A percentile compares a stretch with the other conserved stretches of the same genome.
phyloP scores from a whole-genome alignment of 2,329 filamentous ascomycete genomes.

The Neodidymelliopsis sp. region DNA sequence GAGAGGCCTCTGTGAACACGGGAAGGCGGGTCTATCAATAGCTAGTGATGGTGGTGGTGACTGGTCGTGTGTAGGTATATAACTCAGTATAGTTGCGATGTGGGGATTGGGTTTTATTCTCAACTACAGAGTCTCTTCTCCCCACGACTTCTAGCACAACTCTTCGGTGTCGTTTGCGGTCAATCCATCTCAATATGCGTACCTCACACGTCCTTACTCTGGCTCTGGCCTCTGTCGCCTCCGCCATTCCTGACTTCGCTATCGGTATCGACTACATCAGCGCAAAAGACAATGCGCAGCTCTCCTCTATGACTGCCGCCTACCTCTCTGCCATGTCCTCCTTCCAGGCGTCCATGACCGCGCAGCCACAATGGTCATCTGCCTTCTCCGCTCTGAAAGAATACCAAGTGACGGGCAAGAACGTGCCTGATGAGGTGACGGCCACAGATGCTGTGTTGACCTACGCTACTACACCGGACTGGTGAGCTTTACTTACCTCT shows the following conservation, averaged over 20 bases:
- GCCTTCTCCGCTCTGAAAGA: slow-evolving; percentile 5
- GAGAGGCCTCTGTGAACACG: not conserved
- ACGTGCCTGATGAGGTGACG: slow-evolving; percentile 15
- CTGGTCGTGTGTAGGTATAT: slow-evolving; percentile 11
- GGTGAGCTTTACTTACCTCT: slow-evolving; percentile 3
- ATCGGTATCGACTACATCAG: slow-evolving; percentile 1
- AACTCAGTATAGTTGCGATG: no score
- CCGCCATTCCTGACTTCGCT: slow-evolving; percentile 3
- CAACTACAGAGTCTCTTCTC: no score
- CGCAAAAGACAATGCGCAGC: not conserved
- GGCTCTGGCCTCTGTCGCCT: slow-evolving; percentile 3
- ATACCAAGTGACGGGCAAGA: slow-evolving; percentile 15
- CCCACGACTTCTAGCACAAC: no score
- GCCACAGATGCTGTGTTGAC: slow-evolving; percentile 9
- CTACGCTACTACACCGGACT: slow-evolving; percentile 14
- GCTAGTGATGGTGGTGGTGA: not conserved
- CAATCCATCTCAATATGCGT: not conserved
- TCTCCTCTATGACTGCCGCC: slow-evolving; percentile 8
- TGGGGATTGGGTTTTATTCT: no score
- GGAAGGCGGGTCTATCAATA: slow-evolving; percentile 3
- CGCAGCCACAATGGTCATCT: slow-evolving; percentile 7
- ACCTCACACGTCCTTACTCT: slow-evolving; percentile 3
- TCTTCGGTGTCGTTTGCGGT: no score
- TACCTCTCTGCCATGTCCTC: not conserved
- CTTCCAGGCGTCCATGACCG: slow-evolving; percentile 11